Evolutionary conservation across 192 early-diverging fungal genomes (phyloP), one percentile per base, ranked within the genome.

Genomic region (Dispira simplex): DNA sequence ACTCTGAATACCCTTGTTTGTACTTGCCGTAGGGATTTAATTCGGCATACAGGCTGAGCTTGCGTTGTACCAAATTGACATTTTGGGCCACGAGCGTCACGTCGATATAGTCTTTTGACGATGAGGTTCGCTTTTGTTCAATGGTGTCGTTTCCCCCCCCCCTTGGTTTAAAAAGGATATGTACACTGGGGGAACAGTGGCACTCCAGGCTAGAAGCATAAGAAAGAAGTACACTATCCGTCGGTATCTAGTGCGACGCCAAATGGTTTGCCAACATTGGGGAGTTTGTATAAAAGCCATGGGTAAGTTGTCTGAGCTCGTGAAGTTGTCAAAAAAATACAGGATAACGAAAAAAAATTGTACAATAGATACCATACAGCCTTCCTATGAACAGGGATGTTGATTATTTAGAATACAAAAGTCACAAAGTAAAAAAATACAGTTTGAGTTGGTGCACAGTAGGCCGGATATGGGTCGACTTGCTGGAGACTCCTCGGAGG

Each of bases 211-310:
- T 6, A 32, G 11, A 3, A 58, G 56, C 11, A 58, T 58, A 8
- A 11, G 10, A n/a, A 58, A 6, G n/a, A 11, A 32, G 56, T 58
- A 58, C 12, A 58, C 16, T 5, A 58, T n/a, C 11, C 56, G 56
- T 4, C 56, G 56, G 56, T 58, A 58, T 10, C 56, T 26, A 16
- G 56, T 28, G n/a, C 27, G 56, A 9, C 53, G 53, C 46, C 46
- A 47, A 12, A 47, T 11, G 11, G 18, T 47, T 11, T 18, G 46
- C 46, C n/a, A n/a, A n/a, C n/a, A n/a, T n/a, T n/a, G n/a, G n/a
- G n/a, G n/a, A n/a, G n/a, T n/a, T n/a, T n/a, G n/a, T n/a, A n/a
- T n/a, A n/a, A n/a, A n/a, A n/a, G n/a, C n/a, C n/a, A n/a, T n/a
- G n/a, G n/a, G n/a, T n/a, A n/a, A n/a, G n/a, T n/a, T n/a, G n/a